Evolutionary conservation across 2,329 filamentous ascomycete species (phyloP).

Genomic region (Diaporthe amygdali): DNA sequence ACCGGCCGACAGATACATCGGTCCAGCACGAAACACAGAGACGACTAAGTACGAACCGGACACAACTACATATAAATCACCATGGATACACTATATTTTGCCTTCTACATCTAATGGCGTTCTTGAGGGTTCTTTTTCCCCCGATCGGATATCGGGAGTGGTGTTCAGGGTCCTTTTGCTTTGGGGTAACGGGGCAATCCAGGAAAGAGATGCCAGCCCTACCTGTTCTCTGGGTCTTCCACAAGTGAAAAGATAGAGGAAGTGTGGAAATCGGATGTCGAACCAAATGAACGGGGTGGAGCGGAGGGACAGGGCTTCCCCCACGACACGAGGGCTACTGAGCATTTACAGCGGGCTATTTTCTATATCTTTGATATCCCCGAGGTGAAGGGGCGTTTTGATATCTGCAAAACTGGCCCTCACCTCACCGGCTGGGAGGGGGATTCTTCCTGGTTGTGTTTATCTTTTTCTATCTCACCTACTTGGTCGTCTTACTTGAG

Average conservation of each 20-base stretch:
- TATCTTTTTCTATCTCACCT: not conserved
- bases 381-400: slow-evolving; percentile 13
- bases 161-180: slow-evolving; percentile 17
- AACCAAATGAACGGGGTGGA: not conserved
- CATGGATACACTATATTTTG: not conserved
- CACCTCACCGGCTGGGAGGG: slow-evolving; percentile 15
- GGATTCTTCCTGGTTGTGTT: slow-evolving; percentile 7
- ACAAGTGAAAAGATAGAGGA: not conserved
- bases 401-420: not conserved
- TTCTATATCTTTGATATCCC: slow-evolving; percentile 19
- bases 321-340: slow-evolving; percentile 3
- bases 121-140: slow-evolving; percentile 12
- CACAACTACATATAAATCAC: slow-evolving; percentile 19
- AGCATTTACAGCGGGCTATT: slow-evolving; percentile 21
- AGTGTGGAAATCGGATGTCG: not conserved
- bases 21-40: slow-evolving; percentile 25
- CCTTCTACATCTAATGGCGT: slow-evolving; percentile 22
- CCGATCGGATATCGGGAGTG: slow-evolving; percentile 12
- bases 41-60: slow-evolving; percentile 23
- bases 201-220: slow-evolving; percentile 8
- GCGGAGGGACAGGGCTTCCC: not conserved
- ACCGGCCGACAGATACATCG: slow-evolving; percentile 14
- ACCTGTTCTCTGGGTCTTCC: slow-evolving; percentile 8
- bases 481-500: not conserved
- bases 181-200: not conserved